These are phyloP conservation scores for Plasmodium vivax DNA, from an alignment of 169 alveolate species.

Conservation along the genomic window DNA sequence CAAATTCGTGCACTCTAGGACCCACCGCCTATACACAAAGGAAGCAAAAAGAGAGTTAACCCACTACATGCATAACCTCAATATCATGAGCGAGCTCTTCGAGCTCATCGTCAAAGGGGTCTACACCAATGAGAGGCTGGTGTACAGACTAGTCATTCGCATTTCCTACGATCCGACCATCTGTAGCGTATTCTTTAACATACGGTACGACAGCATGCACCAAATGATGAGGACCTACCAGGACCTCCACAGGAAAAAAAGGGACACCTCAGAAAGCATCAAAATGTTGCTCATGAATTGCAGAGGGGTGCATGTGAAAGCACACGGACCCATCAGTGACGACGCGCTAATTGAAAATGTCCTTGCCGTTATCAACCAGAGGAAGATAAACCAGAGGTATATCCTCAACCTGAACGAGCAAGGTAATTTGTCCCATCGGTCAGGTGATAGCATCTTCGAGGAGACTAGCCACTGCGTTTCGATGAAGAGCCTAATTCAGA, in stretches of 20 bases:
- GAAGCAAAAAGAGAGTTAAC: conserved; percentile 19
- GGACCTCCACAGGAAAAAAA: conserved; percentile 16
- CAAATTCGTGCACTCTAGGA: background rate
- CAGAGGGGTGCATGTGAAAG: background rate
- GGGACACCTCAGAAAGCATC: background rate
- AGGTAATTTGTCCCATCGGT: background rate
- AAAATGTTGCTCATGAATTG: background rate
- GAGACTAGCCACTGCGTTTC: background rate
- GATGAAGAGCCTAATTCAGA: conserved; percentile 28
- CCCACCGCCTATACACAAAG: background rate
- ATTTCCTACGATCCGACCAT: conserved; percentile 40
- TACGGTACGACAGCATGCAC: conserved; percentile 1
- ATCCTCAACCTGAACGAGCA: conserved; percentile 3
- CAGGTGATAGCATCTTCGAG: background rate
- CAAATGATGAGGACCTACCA: background rate
- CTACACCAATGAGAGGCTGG: conserved; percentile 9
- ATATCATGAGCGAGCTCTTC: conserved; percentile 35
- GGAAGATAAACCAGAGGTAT: conserved; percentile 19
- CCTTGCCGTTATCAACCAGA: conserved; percentile 38
- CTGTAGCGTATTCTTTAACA: conserved; percentile 20
- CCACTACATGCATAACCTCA: conserved; percentile 17
- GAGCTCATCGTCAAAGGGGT: conserved; percentile 47
- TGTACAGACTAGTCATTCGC: background rate
- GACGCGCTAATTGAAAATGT: conserved; percentile 74
- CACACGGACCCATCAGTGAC: conserved; percentile 23